These are phyloP conservation scores for Podila minutissima DNA, from an alignment of 192 early-diverging fungal species.

Conservation along the genomic window DNA sequence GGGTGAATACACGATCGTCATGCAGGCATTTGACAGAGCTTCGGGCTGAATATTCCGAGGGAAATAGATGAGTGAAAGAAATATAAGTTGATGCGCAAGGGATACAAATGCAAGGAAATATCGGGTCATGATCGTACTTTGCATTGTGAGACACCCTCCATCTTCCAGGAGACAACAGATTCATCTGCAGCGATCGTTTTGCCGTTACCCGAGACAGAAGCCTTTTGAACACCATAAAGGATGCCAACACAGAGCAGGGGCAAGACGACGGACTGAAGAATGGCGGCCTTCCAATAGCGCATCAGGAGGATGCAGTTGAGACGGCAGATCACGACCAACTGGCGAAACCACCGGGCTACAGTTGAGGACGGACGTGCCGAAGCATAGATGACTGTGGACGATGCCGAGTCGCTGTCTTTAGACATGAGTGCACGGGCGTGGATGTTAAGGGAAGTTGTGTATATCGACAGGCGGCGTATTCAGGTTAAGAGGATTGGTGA, in stretches of 20 bases:
- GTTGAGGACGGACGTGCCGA: constrained; percentile 25
- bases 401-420: not conserved
- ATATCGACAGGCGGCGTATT: too few relatives aligned
- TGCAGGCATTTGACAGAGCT: constrained; percentile 34
- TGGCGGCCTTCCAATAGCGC: constrained; percentile 38
- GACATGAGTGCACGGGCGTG: too few relatives aligned
- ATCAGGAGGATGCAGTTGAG: constrained; percentile 21
- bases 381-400: constrained; percentile 20
- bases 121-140: constrained; percentile 8
- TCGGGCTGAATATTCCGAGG: constrained; percentile 18
- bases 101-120: not conserved
- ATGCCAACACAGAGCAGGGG: constrained; percentile 30
- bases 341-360: constrained; percentile 17
- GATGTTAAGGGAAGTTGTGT: too few relatives aligned
- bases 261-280: constrained; percentile 25
- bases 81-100: not conserved
- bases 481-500: too few relatives aligned
- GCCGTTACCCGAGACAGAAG: constrained; percentile 12
- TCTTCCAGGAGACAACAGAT: constrained; percentile 19
- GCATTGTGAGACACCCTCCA: constrained; percentile 44
- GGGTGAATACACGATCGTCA: constrained; percentile 36
- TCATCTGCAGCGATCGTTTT: constrained; percentile 10
- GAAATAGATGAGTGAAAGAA: not conserved
- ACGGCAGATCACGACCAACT: constrained; percentile 32
- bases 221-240: constrained; percentile 18